Evolutionary conservation across 2,329 filamentous ascomycete species (phyloP).

Genomic region (Trichophyton schoenleinii): DNA sequence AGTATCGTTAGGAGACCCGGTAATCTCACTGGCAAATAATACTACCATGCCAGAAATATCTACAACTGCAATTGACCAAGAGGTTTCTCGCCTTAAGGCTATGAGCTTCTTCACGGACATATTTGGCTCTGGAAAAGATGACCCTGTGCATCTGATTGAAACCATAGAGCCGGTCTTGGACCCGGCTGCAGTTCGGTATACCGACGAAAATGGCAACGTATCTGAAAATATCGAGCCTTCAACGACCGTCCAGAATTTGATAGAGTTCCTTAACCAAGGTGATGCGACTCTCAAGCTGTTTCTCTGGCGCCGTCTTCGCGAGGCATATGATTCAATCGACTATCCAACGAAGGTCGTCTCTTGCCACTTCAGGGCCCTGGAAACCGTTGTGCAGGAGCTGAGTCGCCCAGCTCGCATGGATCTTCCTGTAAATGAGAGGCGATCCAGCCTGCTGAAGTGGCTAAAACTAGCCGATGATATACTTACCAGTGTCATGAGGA

Average conservation of each 20-base stretch:
- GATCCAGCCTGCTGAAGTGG: constrained; percentile 58
- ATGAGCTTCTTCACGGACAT: constrained; percentile 92
- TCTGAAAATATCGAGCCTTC: not conserved
- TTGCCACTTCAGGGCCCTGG: constrained; percentile 73
- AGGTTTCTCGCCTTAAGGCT: constrained; percentile 83
- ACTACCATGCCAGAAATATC: constrained; percentile 80
- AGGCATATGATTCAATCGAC: constrained; percentile 74
- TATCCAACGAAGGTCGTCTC: constrained; percentile 82
- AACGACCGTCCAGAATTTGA: constrained; percentile 52
- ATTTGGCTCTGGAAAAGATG: constrained; percentile 68
- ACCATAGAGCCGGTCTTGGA: constrained; percentile 86
- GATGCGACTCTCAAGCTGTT: constrained; percentile 74
- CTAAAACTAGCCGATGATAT: constrained; percentile 69
- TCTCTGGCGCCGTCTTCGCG: constrained; percentile 79
- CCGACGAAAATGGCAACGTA: not conserved
- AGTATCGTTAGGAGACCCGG: constrained; percentile 34
- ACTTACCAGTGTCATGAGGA: constrained; percentile 56
- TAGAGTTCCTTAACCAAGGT: constrained; percentile 70
- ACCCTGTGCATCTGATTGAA: constrained; percentile 77
- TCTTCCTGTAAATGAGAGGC: constrained; percentile 50
- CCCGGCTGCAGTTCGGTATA: constrained; percentile 34
- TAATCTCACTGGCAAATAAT: constrained; percentile 64
- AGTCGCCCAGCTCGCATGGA: constrained; percentile 46
- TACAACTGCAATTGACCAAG: constrained; percentile 66
- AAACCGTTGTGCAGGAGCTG: constrained; percentile 63